These are phyloP conservation scores for Fusarium buharicum DNA, from an alignment of 2,329 filamentous ascomycete genomes.

Conservation along the genomic window DNA sequence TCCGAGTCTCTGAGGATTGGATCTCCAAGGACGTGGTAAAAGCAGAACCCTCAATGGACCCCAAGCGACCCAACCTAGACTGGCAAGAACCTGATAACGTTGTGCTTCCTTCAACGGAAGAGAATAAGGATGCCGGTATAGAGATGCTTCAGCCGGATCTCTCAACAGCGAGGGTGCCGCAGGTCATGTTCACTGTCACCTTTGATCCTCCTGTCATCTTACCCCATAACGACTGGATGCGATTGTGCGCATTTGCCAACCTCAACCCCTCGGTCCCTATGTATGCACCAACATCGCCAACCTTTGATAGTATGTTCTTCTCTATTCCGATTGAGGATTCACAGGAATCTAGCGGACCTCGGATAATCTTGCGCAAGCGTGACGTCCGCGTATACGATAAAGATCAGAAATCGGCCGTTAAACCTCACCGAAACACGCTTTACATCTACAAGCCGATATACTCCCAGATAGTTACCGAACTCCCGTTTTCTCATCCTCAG, in stretches of 20 bases:
- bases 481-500: conserved; percentile 81
- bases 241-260: conserved; percentile 69
- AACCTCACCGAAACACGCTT: conserved; percentile 67
- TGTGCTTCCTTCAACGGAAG: conserved; percentile 61
- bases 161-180: conserved; percentile 66
- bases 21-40: conserved; percentile 75
- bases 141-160: conserved; percentile 61
- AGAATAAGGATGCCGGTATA: conserved; percentile 62
- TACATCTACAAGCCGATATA: conserved; percentile 79
- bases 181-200: conserved; percentile 78
- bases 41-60: conserved; percentile 55
- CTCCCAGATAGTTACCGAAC: conserved; percentile 70
- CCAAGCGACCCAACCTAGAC: conserved; percentile 64
- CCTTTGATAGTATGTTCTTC: conserved; percentile 69
- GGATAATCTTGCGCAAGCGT: conserved; percentile 63
- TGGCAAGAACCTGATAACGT: conserved; percentile 79
- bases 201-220: conserved; percentile 80
- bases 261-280: conserved; percentile 52
- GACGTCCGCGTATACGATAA: conserved; percentile 56
- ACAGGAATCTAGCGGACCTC: conserved; percentile 67
- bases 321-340: conserved; percentile 60
- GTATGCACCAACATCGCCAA: conserved; percentile 51
- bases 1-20: conserved; percentile 79
- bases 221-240: conserved; percentile 70
- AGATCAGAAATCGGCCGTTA: conserved; percentile 46